phyloP scores from a whole-genome alignment of 1,284 basidiomycete genomes.

The Cryptococcus hybrid region DNA sequence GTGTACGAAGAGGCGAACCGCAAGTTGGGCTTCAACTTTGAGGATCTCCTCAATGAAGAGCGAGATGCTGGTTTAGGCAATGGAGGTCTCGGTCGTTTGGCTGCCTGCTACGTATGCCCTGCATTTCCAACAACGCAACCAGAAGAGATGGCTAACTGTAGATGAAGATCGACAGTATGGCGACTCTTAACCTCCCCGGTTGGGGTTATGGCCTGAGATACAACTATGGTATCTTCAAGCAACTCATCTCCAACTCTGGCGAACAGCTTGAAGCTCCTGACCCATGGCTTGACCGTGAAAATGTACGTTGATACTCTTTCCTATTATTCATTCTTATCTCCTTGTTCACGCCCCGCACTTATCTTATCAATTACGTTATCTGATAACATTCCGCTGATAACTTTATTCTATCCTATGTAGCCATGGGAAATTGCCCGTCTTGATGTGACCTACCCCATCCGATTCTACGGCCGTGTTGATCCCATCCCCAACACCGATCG shows the following conservation, averaged over 20 bases:
- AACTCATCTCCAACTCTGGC: conserved; percentile 69
- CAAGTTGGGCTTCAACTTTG: conserved; percentile 72
- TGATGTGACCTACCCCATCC: conserved; percentile 67
- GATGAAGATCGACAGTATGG: conserved; percentile 50
- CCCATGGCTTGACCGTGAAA: conserved; percentile 84
- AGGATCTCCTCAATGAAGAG: conserved; percentile 80
- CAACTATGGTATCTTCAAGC: conserved; percentile 93
- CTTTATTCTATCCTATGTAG: conserved; percentile 11
- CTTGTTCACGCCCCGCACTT: not conserved
- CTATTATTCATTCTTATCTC: not conserved
- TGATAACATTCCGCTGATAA: too few relatives aligned
- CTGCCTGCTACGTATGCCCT: conserved; percentile 77
- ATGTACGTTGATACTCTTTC: conserved; percentile 49
- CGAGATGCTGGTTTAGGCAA: conserved; percentile 88
- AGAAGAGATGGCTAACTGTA: conserved; percentile 7
- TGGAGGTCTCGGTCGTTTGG: conserved; percentile 77
- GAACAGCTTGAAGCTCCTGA: conserved; percentile 88
- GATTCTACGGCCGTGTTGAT: conserved; percentile 82
- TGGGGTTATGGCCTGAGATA: conserved; percentile 85
- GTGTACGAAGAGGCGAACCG: conserved; percentile 66
- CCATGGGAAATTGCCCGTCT: conserved; percentile 78
- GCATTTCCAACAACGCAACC: not conserved
- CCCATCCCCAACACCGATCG: conserved; percentile 60
- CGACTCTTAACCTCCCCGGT: conserved; percentile 74
- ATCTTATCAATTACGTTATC: too few relatives aligned